Evolutionary conservation across 352 stramenopile species (phyloP).

Genomic region (Phytophthora hibernalis): DNA sequence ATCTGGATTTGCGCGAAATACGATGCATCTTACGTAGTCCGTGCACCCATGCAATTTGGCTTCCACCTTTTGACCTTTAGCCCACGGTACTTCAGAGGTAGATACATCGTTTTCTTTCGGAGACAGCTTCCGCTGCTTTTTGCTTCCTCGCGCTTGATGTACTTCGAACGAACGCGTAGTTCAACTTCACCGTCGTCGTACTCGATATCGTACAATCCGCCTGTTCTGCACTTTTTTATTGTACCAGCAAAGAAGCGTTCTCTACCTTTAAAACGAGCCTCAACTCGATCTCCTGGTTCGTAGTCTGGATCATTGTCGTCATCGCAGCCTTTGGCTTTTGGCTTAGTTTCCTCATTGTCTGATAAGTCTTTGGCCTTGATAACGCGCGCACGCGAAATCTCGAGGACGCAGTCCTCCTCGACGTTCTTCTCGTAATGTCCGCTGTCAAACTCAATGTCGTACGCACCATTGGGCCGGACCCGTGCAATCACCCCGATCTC

Average conservation of each 20-base stretch:
- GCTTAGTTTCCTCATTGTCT: constrained; percentile 13
- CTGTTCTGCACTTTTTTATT: constrained; percentile 48
- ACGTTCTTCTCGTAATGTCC: constrained; percentile 65
- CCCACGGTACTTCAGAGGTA: constrained; percentile 44
- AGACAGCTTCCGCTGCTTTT: constrained; percentile 41
- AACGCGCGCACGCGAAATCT: constrained; percentile 49
- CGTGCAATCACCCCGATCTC: constrained; percentile 60
- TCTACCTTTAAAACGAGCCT: constrained; percentile 51
- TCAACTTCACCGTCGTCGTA: constrained; percentile 76
- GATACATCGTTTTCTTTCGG: constrained; percentile 38
- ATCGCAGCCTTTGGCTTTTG: constrained; percentile 17
- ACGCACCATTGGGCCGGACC: constrained; percentile 58
- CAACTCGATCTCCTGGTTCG: constrained; percentile 51
- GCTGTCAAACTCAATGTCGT: constrained; percentile 77
- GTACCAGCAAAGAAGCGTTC: constrained; percentile 51
- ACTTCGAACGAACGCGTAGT: constrained; percentile 50
- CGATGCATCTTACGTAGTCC: constrained; percentile 56
- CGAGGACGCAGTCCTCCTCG: constrained; percentile 49
- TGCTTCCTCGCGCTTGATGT: constrained; percentile 51
- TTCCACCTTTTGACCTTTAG: constrained; percentile 68
- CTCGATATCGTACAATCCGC: constrained; percentile 55
- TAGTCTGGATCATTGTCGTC: constrained; percentile 36
- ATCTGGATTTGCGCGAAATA: constrained; percentile 56
- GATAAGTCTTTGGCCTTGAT: constrained; percentile 36
- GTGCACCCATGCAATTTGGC: constrained; percentile 53